Conservation (phyloP, 2,329 filamentous ascomycete genomes). For the Trichoderma breve region DNA sequence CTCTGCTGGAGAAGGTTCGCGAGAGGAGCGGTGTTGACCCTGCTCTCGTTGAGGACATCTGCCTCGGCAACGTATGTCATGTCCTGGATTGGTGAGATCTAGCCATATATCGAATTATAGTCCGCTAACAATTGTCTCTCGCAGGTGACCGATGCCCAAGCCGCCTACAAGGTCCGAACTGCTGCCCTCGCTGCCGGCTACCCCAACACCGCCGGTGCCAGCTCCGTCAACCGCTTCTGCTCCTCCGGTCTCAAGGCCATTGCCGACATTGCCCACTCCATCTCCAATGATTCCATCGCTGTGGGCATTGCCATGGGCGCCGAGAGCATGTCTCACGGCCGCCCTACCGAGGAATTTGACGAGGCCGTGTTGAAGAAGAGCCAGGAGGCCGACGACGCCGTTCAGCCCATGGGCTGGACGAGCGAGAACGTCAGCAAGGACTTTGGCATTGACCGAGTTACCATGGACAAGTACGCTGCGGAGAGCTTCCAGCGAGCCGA, state of each 20-base stretch:
- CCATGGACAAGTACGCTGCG: constrained; percentile 81
- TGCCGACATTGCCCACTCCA: constrained; percentile 90
- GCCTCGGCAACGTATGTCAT: constrained; percentile 76
- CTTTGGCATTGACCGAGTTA: constrained; percentile 77
- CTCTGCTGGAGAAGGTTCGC: constrained; percentile 73
- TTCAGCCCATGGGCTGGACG: constrained; percentile 97
- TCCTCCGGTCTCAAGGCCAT: constrained; percentile 93
- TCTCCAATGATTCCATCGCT: constrained; percentile 76
- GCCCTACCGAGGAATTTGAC: constrained; percentile 70
- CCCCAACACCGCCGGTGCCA: constrained; percentile 82
- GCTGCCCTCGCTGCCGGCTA: constrained; percentile 88
- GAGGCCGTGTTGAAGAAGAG: constrained; percentile 67
- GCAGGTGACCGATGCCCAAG: constrained; percentile 78
- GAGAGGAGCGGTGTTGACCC: constrained; percentile 76
- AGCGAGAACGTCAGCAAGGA: constrained; percentile 93
- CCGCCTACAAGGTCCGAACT: constrained; percentile 86
- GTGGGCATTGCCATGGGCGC: constrained; percentile 84
- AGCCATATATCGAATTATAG: neutral
- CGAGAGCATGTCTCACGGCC: constrained; percentile 79
- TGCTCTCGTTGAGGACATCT: constrained; percentile 81
- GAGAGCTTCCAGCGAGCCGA: constrained; percentile 89
- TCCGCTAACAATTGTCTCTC: constrained; percentile 5
- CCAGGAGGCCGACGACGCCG: constrained; percentile 80
- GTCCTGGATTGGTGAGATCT: neutral
- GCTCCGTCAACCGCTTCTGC: constrained; percentile 91